Base-by-base conservation (phyloP, 495 filamentous ascomycete genomes). In the Diplogelasinospora grovesii region DNA sequence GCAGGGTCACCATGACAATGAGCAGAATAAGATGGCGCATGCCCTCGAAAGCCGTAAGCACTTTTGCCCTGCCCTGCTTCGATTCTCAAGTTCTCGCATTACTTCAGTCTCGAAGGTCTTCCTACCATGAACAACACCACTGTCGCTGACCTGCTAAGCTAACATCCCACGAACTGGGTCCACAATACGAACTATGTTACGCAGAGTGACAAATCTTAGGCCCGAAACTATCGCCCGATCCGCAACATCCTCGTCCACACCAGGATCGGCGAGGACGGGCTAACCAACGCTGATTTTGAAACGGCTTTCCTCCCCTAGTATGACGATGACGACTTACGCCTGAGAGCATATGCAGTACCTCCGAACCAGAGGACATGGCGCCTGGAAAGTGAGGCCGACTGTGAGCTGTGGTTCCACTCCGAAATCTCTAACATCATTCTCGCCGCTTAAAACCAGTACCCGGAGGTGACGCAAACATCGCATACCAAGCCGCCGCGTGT, bases 361-460 rank as follows among this genome's bases (percentile, higher is more conserved):
- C 46, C 36, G 9, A 53, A 52, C 36, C 4, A 24, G 11, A 23
- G 52, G 32, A 8, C 11, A 10, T 56, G 45, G 52, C 33, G 41
- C 33, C 16, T 49, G 1, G 39, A 46, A 26, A 41, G 14, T 22
- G 43, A 50, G 28, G 45, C 41, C 19, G 53, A 56, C 40, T 37
- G 37, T 23, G 41, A 49, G 23, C 24, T 38, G 14, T 53, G 42
- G 45, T 53, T 46, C 21, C 36, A 53, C 36, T 40, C 40, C 10
- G 53, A 53, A 22, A 38, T 56, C 13, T 48, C 50, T 28, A 50
- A 52, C 33, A 22, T 56, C 16, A 43, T 49, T 4, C 49, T 56
- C 21, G 34, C 49, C 7, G 49, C 45, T 8, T 56, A 37, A 33
- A 39, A 22, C 28, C 30, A 36, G 20, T 40, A 45, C 30, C 52